Base-by-base conservation (phyloP, 495 filamentous ascomycete species). In the Rhypophila decipiens region DNA sequence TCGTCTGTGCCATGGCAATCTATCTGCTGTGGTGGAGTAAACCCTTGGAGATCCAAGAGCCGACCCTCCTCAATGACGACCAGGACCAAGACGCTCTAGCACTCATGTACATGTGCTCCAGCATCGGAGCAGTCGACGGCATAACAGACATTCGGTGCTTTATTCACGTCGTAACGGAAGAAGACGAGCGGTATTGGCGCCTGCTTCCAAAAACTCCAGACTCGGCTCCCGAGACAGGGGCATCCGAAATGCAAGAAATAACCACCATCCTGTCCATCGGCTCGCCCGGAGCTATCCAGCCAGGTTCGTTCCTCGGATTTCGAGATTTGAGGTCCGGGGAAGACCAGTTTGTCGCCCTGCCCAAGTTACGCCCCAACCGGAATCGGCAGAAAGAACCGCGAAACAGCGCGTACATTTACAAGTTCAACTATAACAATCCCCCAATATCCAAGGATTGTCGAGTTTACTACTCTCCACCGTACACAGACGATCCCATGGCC, bases 1-100 rank as follows among this genome's bases (percentile, higher is more conserved):
- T 66, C n/a, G 9, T 58, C 15, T 68, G 67, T 38, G 61, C 65
- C 20, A 19, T 69, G 13, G 19, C 55, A 9, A 51, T 67, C 18
- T 71, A 71, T 39, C 15, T 43, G 0, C 35, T 65, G 8, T 52
- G 49, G 43, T 46, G 47, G 47, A 42, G 19, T 24, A 53, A 52
- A 35, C 47, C 47, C 21, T 35, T 50, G n/a, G 47, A 50, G 29
- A 34, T 50, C 21, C 19, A 43, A 21, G 40, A 27, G 11, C 47
- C 47, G 2, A 50, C 41, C 4, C 3, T 50, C 13, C 48, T 50
- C 12, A 24, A 9, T 27, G 19, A 18, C 27, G 36, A 47, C 13
- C 24, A 10, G 2, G 39, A 39, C 18, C 12, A 20, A 8, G 34
- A 47, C 17, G 12, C 19, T n/a, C 36, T 47, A 17, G 11, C 45